Evolutionary conservation across 495 filamentous ascomycete species (phyloP).

Genomic region (Sporormia fimetaria): DNA sequence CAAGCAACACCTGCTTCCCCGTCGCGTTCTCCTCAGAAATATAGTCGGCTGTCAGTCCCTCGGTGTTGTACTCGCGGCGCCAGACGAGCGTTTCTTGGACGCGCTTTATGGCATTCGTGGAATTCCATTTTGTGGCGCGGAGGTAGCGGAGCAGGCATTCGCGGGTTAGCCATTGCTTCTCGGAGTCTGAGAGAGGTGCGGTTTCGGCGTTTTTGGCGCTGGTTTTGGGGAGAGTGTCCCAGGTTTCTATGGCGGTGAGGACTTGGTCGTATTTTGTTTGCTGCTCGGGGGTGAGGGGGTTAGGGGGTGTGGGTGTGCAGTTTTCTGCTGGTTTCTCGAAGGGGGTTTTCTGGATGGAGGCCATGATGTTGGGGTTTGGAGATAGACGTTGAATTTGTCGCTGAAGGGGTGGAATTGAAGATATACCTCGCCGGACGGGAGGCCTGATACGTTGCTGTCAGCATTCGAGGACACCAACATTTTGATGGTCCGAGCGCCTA

Average conservation of each 20-base stretch:
- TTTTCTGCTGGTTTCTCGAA: slow-evolving; percentile 50
- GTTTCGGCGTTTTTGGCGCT: slow-evolving; percentile 46
- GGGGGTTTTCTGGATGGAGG: slow-evolving; percentile 51
- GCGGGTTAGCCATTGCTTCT: slow-evolving; percentile 79
- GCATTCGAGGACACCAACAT: no score
- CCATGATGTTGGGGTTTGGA: slow-evolving; percentile 23
- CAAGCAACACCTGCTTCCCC: slow-evolving; percentile 81
- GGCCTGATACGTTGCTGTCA: no score
- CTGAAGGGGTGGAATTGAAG: not conserved
- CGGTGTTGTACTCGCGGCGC: slow-evolving; percentile 74
- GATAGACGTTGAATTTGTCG: not conserved
- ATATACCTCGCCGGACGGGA: not conserved
- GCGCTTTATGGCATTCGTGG: slow-evolving; percentile 61
- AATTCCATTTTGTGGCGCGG: slow-evolving; percentile 83
- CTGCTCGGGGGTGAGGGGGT: slow-evolving; percentile 61
- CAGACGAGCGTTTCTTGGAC: slow-evolving; percentile 70
- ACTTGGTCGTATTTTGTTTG: slow-evolving; percentile 68
- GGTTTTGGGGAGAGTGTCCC: slow-evolving; percentile 58
- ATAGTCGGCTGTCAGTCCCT: slow-evolving; percentile 64
- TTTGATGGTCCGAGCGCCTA: no score
- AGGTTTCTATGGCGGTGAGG: slow-evolving; percentile 52
- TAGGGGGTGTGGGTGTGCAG: slow-evolving; percentile 42
- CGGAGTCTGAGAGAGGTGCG: slow-evolving; percentile 59
- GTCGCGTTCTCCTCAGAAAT: slow-evolving; percentile 88
- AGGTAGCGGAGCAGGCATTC: slow-evolving; percentile 91